These are phyloP conservation scores for Persicaria tinctoria DNA, from an alignment of 148 eudicot genomes.

Conservation along the genomic window DNA sequence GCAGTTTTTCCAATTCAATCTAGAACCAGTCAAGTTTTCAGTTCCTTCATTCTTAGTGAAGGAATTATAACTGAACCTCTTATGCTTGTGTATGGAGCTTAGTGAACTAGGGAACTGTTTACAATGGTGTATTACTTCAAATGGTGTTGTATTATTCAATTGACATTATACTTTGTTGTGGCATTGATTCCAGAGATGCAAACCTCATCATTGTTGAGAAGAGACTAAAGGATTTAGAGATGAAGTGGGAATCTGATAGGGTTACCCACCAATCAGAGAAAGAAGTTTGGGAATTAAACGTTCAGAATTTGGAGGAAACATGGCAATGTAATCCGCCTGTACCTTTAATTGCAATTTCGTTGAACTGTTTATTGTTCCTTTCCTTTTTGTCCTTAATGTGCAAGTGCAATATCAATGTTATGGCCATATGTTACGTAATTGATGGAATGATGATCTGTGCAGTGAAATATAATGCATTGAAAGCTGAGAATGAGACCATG, in stretches of 20 bases:
- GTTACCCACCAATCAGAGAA: slow-evolving; percentile 47
- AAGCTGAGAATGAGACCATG: slow-evolving; percentile 50
- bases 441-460: slow-evolving; percentile 15
- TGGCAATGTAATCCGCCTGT: slow-evolving; percentile 61
- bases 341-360: background rate
- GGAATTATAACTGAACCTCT: background rate
- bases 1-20: background rate
- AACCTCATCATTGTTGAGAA: slow-evolving; percentile 55
- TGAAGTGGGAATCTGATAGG: slow-evolving; percentile 59
- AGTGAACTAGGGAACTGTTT: background rate
- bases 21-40: background rate
- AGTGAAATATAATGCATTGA: slow-evolving; percentile 73
- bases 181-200: slow-evolving; percentile 50
- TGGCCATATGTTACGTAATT: background rate
- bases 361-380: background rate
- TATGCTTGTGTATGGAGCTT: background rate
- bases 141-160: background rate
- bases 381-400: background rate
- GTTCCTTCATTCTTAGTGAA: background rate
- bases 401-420: background rate
- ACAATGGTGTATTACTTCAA: background rate
- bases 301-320: slow-evolving; percentile 77
- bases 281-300: slow-evolving; percentile 63
- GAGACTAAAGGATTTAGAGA: slow-evolving; percentile 61
- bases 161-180: background rate